Evolutionary conservation across 345 rosid species (phyloP), one percentile per base, ranked within the genome.

Genomic region (Arabis alpina): DNA sequence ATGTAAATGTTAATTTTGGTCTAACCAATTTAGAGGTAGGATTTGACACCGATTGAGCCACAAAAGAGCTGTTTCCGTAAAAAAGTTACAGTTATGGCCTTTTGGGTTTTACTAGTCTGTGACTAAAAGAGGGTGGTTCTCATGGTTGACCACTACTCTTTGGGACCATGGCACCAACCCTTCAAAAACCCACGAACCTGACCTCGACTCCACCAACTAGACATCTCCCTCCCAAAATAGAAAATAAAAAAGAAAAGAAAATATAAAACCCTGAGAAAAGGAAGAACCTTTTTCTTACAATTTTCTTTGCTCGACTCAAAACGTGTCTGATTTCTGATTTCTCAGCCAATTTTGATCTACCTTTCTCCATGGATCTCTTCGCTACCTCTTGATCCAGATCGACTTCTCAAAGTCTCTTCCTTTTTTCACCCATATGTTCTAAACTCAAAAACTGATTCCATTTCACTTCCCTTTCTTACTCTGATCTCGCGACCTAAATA

Each of bases 311-410:
- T 75, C 32, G 36, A 56, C 60, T 15, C 52, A 41, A 32, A 36
- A 74, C 72, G 79, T 69, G 79, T 75, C n/a, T n/a, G n/a, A n/a
- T n/a, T n/a, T n/a, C 66, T 76, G 71, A 70, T 76, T 76, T 49
- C 66, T 27, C 41, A 62, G 61, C 74, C 61, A 45, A 13, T 30
- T 75, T 69, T 76, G 79, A 76, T 69, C 70, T 67, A 66, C 67
- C 77, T 57, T 65, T 47, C 53, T 62, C 60, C 70, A 68, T 75
- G 79, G 79, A 75, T 75, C 78, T 75, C 39, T 39, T 53, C 64
- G 25, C 61, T 44, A 52, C 43, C 1, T 4, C 47, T 25, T 75
- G 74, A 75, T 75, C 75, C 55, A 60, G 79, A 76, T 76, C 79
- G 54, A 48, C 32, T 69, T 51, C 13, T 1, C 10, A 7, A 13